Conservation (phyloP, 2,329 filamentous ascomycete species). For the Curvularia sp. region DNA sequence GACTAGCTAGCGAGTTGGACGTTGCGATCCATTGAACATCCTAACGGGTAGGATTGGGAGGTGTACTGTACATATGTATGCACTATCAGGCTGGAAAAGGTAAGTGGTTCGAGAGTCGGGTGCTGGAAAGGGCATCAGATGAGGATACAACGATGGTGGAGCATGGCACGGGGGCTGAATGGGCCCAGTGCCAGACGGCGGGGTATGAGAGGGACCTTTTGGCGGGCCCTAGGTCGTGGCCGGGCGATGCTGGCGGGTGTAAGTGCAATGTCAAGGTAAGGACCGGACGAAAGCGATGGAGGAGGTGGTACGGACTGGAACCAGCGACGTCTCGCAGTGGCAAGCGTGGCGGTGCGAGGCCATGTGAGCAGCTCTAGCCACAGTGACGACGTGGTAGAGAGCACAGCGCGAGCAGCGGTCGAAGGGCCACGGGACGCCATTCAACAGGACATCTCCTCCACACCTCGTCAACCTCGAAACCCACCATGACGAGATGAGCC, state of each 20-base stretch:
- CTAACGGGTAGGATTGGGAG: not conserved
- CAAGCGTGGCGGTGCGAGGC: slow-evolving; percentile 17
- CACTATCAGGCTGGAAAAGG: not conserved
- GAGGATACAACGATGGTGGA: not conserved
- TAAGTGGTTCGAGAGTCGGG: not conserved
- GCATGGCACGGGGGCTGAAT: slow-evolving; percentile 6
- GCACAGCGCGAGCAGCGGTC: slow-evolving; percentile 21
- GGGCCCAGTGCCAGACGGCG: slow-evolving; percentile 4
- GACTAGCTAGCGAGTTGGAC: not conserved
- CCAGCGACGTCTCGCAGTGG: slow-evolving; percentile 5
- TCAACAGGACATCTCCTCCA: slow-evolving; percentile 2
- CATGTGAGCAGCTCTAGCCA: slow-evolving; percentile 20
- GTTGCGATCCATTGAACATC: not conserved
- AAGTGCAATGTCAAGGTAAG: slow-evolving; percentile 5
- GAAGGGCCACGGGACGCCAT: not conserved
- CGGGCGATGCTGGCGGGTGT: slow-evolving; percentile 3
- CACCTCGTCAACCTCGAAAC: not conserved
- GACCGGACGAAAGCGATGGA: slow-evolving; percentile 14
- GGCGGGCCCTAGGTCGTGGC: slow-evolving; percentile 9
- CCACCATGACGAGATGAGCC: slow-evolving; percentile 46
- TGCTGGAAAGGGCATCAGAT: not conserved
- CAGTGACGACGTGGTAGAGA: slow-evolving; percentile 17
- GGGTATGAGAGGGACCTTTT: not conserved
- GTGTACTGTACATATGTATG: not conserved
- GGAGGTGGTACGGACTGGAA: slow-evolving; percentile 8